Evolutionary conservation across 2,329 filamentous ascomycete genomes (phyloP).

Genomic region (Paramyrothecium sp.): DNA sequence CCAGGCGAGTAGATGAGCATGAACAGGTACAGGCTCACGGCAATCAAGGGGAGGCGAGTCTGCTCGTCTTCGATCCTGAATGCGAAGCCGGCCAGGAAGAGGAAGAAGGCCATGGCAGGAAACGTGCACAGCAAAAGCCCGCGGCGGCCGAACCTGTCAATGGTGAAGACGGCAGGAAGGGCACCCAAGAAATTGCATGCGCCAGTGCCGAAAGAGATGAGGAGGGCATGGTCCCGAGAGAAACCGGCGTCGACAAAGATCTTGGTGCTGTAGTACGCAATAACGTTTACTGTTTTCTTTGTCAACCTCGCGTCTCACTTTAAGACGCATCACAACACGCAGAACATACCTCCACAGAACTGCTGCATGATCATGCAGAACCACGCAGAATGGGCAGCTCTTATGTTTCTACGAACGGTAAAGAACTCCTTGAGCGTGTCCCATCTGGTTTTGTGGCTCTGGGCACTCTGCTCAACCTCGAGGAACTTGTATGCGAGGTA

Average conservation of each 20-base stretch:
- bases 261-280: slow-evolving; percentile 27
- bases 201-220: slow-evolving; percentile 30
- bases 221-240: slow-evolving; percentile 22
- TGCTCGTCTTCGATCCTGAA: slow-evolving; percentile 14
- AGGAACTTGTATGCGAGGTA: slow-evolving; percentile 43
- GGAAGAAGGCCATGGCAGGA: slow-evolving; percentile 25
- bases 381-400: slow-evolving; percentile 29
- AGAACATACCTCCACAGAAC: slow-evolving; percentile 43
- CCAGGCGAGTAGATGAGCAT: slow-evolving; percentile 33
- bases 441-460: slow-evolving; percentile 16
- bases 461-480: slow-evolving; percentile 21
- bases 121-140: slow-evolving; percentile 35
- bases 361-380: slow-evolving; percentile 35
- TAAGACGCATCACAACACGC: too few species aligned
- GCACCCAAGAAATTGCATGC: slow-evolving; percentile 50
- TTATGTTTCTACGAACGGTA: slow-evolving; percentile 23
- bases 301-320: slow-evolving; percentile 4
- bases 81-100: slow-evolving; percentile 27
- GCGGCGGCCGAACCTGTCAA: slow-evolving; percentile 53
- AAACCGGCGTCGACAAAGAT: slow-evolving; percentile 26
- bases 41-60: slow-evolving; percentile 23
- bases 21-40: slow-evolving; percentile 32
- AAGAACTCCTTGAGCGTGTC: slow-evolving; percentile 25
- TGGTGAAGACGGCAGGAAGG: slow-evolving; percentile 30
- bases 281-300: slow-evolving; percentile 20